Evolutionary conservation across 2,329 filamentous ascomycete genomes (phyloP).

Genomic region (Cordyceps tenuipes): DNA sequence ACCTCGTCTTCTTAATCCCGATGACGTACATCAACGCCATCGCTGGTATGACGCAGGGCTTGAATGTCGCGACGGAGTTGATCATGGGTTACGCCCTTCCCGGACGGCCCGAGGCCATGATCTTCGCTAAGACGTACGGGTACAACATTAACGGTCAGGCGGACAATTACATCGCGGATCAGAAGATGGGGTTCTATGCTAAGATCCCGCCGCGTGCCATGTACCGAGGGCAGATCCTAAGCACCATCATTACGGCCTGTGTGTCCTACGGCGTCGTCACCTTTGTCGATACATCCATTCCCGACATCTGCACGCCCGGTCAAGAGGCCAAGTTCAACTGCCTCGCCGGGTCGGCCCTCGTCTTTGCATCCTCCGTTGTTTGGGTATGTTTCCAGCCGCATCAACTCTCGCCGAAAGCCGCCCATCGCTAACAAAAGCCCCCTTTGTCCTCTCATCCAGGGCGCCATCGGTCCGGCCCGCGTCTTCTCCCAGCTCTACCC

Average conservation of each 20-base stretch:
- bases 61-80: conserved; percentile 42
- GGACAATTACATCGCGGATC: conserved; percentile 29
- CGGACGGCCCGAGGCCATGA: conserved; percentile 25
- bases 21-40: conserved; percentile 33
- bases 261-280: conserved; percentile 33
- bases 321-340: conserved; percentile 26
- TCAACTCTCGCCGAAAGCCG: neutral
- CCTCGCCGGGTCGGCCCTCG: conserved; percentile 23
- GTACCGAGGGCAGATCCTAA: conserved; percentile 31
- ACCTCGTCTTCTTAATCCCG: conserved; percentile 32
- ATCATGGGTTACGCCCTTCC: conserved; percentile 23
- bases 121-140: conserved; percentile 53
- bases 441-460: neutral
- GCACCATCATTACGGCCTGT: conserved; percentile 30
- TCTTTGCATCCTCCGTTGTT: conserved; percentile 25
- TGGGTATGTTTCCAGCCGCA: conserved; percentile 11
- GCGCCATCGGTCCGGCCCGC: conserved; percentile 21
- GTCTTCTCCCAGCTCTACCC: conserved; percentile 25
- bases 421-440: neutral
- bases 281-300: conserved; percentile 25
- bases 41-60: conserved; percentile 32
- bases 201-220: conserved; percentile 23
- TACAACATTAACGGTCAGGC: conserved; percentile 35
- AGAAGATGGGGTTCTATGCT: conserved; percentile 27
- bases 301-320: conserved; percentile 22